phyloP scores from a whole-genome alignment of 805 yeast species.

The Barnettozyma wickerhamii region DNA sequence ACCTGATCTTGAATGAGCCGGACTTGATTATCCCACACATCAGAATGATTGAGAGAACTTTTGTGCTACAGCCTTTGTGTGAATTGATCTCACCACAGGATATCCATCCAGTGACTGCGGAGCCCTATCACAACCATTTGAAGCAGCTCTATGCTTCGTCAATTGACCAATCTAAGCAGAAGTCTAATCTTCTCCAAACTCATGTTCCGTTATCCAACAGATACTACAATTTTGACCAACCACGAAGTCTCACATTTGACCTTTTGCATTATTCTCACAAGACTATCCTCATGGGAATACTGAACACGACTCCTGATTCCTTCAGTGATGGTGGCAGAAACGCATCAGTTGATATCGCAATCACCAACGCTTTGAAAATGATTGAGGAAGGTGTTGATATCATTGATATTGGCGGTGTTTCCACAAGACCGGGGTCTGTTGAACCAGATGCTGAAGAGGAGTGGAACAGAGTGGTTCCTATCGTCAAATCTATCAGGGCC shows the following conservation, averaged over 20 bases:
- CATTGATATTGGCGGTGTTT: constrained; percentile 91
- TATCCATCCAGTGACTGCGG: constrained; percentile 83
- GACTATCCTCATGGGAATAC: constrained; percentile 82
- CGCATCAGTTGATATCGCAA: constrained; percentile 35
- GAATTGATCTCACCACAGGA: constrained; percentile 67
- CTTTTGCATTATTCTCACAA: constrained; percentile 36
- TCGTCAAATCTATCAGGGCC: constrained; percentile 55
- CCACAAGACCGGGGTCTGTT: constrained; percentile 81
- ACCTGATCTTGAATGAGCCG: constrained; percentile 47
- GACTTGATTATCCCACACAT: constrained; percentile 79
- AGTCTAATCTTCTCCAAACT: constrained; percentile 45
- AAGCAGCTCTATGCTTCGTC: constrained; percentile 43
- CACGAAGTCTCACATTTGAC: constrained; percentile 39
- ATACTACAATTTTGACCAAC: constrained; percentile 12
- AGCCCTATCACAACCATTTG: constrained; percentile 68
- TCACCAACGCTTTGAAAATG: constrained; percentile 45
- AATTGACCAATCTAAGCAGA: constrained; percentile 36
- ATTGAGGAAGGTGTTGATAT: constrained; percentile 62
- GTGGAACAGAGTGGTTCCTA: constrained; percentile 62
- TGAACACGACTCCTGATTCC: constrained; percentile 91
- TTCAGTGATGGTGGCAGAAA: constrained; percentile 83
- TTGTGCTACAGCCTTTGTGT: constrained; percentile 85
- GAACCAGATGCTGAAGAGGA: constrained; percentile 67
- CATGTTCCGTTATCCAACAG: constrained; percentile 42
- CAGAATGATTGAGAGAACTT: constrained; percentile 82